These are phyloP conservation scores for Arthroderma sp. DNA, from an alignment of 2,329 filamentous ascomycete genomes.

Conservation along the genomic window DNA sequence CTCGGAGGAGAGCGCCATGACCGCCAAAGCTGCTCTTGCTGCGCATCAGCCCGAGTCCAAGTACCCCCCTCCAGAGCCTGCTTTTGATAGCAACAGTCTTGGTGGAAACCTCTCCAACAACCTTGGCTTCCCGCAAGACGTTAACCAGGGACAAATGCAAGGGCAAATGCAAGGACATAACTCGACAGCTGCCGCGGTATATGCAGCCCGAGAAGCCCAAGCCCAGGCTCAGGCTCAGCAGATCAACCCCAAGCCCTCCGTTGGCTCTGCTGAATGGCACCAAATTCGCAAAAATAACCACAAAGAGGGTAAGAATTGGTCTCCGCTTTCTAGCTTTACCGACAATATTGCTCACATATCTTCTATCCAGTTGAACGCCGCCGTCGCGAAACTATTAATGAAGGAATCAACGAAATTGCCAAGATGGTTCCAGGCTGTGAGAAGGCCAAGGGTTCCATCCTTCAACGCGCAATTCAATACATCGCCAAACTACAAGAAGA, in stretches of 20 bases:
- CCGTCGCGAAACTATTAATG: conserved; percentile 94
- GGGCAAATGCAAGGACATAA: conserved; percentile 24
- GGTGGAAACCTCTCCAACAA: conserved; percentile 7
- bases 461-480: conserved; percentile 85
- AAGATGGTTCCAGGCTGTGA: conserved; percentile 97
- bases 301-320: conserved; percentile 68
- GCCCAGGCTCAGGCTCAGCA: conserved; percentile 23
- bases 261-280: conserved; percentile 97
- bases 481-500: conserved; percentile 63
- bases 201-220: conserved; percentile 40
- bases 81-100: conserved; percentile 9
- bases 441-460: conserved; percentile 96
- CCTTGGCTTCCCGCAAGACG: conserved; percentile 25
- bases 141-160: conserved; percentile 25
- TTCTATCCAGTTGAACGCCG: conserved; percentile 69
- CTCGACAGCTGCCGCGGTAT: conserved; percentile 48
- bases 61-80: conserved; percentile 23
- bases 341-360: background rate
- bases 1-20: conserved; percentile 33
- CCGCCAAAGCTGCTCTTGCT: conserved; percentile 34
- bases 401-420: conserved; percentile 93
- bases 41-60: conserved; percentile 32
- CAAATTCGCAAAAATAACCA: conserved; percentile 95
- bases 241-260: conserved; percentile 58
- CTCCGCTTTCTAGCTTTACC: background rate